A percentile compares a stretch with the other conserved stretches of the same genome.
Evolutionary conservation across 345 rosid genomes (phyloP).

Genomic region (Reutealis trisperma): DNA sequence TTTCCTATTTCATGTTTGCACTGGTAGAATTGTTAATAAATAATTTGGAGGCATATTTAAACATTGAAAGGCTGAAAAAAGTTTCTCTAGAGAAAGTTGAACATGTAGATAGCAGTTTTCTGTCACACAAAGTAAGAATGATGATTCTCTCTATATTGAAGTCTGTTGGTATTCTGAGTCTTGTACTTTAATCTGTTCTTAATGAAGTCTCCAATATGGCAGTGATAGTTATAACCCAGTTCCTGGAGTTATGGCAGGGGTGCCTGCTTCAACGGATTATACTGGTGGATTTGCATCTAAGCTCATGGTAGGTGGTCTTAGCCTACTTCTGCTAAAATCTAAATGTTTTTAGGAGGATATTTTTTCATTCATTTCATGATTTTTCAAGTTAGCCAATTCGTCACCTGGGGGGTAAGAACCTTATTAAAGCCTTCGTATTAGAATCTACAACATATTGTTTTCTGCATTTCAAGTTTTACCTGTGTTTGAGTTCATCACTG

Average conservation of each 20-base stretch:
- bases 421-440: no score
- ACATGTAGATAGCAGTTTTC: constrained; percentile 3
- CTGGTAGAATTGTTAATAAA: neutral
- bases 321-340: neutral
- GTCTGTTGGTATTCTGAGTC: neutral
- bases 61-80: neutral
- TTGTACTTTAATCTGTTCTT: neutral
- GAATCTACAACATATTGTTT: neutral
- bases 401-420: neutral
- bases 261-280: constrained; percentile 84
- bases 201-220: constrained; percentile 28
- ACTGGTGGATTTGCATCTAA: constrained; percentile 77
- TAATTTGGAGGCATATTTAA: neutral
- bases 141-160: neutral
- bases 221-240: constrained; percentile 92
- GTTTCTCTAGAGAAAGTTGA: neutral
- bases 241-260: constrained; percentile 96
- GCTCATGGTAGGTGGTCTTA: constrained; percentile 65
- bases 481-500: neutral
- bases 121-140: neutral
- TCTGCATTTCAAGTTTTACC: neutral
- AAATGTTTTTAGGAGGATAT: neutral
- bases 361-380: constrained; percentile 7
- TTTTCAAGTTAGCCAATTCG: neutral
- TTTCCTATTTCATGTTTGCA: neutral